Evolutionary conservation across 176 grass and related monocot species (phyloP), one percentile per base, ranked within the genome.

Genomic region (Bolboschoenus planiculmis): DNA sequence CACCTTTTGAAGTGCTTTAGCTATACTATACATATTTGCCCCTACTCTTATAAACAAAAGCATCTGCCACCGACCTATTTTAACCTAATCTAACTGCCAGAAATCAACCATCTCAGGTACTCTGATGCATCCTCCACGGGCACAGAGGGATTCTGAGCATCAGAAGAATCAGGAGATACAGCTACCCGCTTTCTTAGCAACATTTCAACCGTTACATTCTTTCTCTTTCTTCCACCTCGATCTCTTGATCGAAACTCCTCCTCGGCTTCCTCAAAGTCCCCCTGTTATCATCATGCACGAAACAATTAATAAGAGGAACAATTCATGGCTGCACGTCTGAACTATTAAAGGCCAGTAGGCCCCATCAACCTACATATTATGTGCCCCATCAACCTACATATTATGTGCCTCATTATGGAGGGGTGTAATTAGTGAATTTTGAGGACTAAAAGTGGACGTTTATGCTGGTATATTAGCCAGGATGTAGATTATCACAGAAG

Each of bases 151-250:
- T 10, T 16, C 27, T 33, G 13, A 46, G 15, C 23, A 10, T 20
- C 58, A 65, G 37, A 24, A 26, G 60, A 64, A 82, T 65, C 60
- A 66, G 39, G 37, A 0, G 37, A 47, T 35, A 82, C 40, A 63
- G n/a, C 80, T 24, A 82, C 56, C 43, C 80, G 48, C 58, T 82
- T 82, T n/a, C 80, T 66, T 82, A 44, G 33, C 58, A 82, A 30
- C 79, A 65, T 62, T 5, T 82, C 79, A 63, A 65, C 24, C 1
- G 79, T 64, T 26, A 82, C 16, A 64, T 62, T 42, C 26, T 82
- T 82, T 50, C 79, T 82, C 79, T 82, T 82, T 64, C 79, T 82
- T 20, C 79, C 79, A 18, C 79, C 79, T 82, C 79, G 20, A 57
- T 82, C 79, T 5, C 79, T 11, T 10, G 20, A 46, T 46, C 46